These are phyloP conservation scores for Trametes sanguinea DNA, from an alignment of 768 basidiomycete species.

Conservation along the genomic window DNA sequence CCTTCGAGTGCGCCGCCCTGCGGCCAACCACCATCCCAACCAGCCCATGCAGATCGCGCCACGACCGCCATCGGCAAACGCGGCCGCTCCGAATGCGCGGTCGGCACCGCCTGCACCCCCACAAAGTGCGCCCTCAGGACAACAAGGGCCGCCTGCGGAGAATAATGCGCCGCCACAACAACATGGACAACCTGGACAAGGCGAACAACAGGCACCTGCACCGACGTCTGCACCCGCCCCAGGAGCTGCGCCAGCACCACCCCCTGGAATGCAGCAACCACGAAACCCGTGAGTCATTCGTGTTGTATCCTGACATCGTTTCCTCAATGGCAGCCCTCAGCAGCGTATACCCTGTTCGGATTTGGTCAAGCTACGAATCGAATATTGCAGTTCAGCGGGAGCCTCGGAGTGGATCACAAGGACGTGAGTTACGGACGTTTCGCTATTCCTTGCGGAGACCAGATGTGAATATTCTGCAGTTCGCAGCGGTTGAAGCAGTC, in stretches of 20 bases:
- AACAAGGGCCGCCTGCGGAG: conserved; percentile 4
- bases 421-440: conserved; percentile 38
- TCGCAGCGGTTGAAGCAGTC: conserved; percentile 60
- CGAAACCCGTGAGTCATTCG: not conserved
- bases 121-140: not conserved
- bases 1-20: conserved; percentile 22
- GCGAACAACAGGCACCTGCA: not conserved
- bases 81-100: not conserved
- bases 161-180: not conserved
- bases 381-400: conserved; percentile 69
- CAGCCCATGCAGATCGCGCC: conserved; percentile 26
- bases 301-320: not conserved
- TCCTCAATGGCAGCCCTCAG: not conserved
- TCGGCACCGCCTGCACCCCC: not conserved
- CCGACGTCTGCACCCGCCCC: conserved; percentile 5
- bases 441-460: not conserved
- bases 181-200: no score
- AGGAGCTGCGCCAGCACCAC: not conserved
- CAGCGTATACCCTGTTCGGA: conserved; percentile 43
- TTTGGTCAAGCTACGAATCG: conserved; percentile 65
- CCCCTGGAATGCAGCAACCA: not conserved
- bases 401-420: conserved; percentile 56
- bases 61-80: conserved; percentile 11
- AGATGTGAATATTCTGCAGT: not conserved
- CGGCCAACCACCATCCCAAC: not conserved